Evolutionary conservation across 2,329 filamentous ascomycete species (phyloP).

Genomic region (Chaetomium sp.): DNA sequence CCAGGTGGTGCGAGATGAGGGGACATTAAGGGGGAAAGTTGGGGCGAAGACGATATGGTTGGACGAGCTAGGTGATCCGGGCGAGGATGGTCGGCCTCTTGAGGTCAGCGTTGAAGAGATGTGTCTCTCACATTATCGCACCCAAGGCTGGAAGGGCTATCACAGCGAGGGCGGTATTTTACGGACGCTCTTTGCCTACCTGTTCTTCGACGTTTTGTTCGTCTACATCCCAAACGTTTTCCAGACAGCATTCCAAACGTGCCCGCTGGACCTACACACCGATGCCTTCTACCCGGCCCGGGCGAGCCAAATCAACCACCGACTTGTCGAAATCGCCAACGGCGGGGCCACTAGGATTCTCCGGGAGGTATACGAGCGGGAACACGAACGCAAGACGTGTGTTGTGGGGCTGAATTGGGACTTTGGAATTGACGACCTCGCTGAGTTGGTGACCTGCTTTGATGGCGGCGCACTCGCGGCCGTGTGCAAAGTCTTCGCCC

Average conservation of each 20-base stretch:
- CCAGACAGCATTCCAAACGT: constrained; percentile 91
- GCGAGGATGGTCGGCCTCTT: constrained; percentile 36
- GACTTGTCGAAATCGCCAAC: constrained; percentile 81
- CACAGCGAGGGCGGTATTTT: constrained; percentile 89
- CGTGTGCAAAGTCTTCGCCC: constrained; percentile 88
- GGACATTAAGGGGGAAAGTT: constrained; percentile 28
- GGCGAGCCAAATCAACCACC: constrained; percentile 82
- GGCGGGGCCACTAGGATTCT: constrained; percentile 65
- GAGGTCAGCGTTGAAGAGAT: constrained; percentile 90
- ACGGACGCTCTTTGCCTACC: constrained; percentile 81
- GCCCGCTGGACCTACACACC: constrained; percentile 84
- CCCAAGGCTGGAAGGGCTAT: constrained; percentile 86
- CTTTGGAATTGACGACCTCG: constrained; percentile 69
- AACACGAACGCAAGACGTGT: constrained; percentile 68
- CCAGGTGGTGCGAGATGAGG: constrained; percentile 60
- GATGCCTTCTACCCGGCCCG: constrained; percentile 85
- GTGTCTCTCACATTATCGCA: constrained; percentile 82
- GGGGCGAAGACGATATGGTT: constrained; percentile 76
- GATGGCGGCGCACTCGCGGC: constrained; percentile 71
- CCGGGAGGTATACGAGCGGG: constrained; percentile 57
- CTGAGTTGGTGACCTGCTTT: constrained; percentile 75
- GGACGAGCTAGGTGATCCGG: constrained; percentile 56
- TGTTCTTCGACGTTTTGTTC: constrained; percentile 92
- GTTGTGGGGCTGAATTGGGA: constrained; percentile 91
- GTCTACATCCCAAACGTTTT: constrained; percentile 94